Percentiles rank a stretch among this genome's conserved stretches.
Conservation (phyloP, 192 early-diverging fungal species). For the Haplosporangium gracile region DNA sequence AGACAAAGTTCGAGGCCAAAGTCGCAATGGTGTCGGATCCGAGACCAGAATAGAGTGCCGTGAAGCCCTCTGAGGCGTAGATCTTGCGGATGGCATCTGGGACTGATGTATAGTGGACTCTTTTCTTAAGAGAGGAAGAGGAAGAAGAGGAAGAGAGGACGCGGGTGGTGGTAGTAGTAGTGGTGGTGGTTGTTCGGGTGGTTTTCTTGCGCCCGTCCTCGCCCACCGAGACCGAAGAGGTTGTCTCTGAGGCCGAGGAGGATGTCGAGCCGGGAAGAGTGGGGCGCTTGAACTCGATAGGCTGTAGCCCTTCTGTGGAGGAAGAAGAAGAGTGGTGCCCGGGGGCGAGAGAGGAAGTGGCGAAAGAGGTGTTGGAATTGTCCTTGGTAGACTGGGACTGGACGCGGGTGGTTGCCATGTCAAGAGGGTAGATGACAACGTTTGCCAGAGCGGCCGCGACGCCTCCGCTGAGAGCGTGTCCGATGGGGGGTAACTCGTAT, state of each 20-base stretch:
- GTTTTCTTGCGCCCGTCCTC: conserved; percentile 42
- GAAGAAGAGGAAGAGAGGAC: conserved; percentile 1
- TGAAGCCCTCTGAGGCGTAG: conserved; percentile 55
- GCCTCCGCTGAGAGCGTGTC: conserved; percentile 63
- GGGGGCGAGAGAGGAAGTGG: neutral
- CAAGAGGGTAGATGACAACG: conserved; percentile 63
- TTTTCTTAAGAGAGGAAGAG: neutral
- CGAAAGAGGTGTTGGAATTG: neutral
- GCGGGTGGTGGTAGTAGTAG: conserved; percentile 33
- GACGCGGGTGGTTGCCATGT: conserved; percentile 60
- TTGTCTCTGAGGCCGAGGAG: conserved; percentile 19
- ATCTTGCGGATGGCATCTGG: conserved; percentile 46
- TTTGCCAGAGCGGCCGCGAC: conserved; percentile 62
- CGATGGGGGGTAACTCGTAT: conserved; percentile 64
- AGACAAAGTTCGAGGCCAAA: conserved; percentile 64
- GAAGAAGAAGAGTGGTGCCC: neutral
- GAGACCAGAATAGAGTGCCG: conserved; percentile 60
- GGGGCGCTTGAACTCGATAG: conserved; percentile 49
- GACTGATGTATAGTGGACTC: conserved; percentile 45
- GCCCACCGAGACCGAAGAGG: conserved; percentile 10
- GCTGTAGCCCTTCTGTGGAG: neutral
- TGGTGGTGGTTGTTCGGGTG: conserved; percentile 35
- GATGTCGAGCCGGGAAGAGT: conserved; percentile 17
- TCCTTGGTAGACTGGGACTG: conserved; percentile 44
- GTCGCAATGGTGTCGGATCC: conserved; percentile 64